Conservation (phyloP, 1,284 basidiomycete genomes). For the Apiotrichum akiyoshidainum region DNA sequence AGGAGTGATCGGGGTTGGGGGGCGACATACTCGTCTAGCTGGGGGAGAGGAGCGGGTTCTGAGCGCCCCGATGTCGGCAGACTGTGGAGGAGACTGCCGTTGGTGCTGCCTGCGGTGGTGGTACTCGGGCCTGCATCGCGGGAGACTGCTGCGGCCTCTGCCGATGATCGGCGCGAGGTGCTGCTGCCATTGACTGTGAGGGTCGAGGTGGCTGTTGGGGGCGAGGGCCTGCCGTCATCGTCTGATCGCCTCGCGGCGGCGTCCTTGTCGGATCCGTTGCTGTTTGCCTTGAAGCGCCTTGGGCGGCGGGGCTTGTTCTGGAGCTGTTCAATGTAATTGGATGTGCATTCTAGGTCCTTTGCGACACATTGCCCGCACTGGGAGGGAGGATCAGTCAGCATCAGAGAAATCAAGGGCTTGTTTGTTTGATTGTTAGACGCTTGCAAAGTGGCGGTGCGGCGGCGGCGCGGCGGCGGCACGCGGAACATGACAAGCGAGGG, state of each 20-base stretch:
- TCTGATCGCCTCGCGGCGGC: neutral
- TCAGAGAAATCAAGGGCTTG: neutral
- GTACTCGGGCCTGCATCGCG: neutral
- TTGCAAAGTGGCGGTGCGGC: neutral
- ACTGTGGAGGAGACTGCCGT: neutral
- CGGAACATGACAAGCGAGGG: too few species aligned
- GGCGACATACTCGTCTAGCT: conserved; percentile 7
- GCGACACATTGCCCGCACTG: conserved; percentile 42
- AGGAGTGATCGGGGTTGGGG: neutral
- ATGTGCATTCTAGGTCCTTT: conserved; percentile 38
- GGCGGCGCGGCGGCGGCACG: too few species aligned
- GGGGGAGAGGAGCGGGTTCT: neutral
- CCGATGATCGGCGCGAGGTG: neutral
- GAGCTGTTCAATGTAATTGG: conserved; percentile 40
- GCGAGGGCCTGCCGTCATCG: conserved; percentile 3
- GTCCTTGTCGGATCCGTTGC: conserved; percentile 4
- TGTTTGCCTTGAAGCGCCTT: conserved; percentile 17
- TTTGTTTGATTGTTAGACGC: too few species aligned
- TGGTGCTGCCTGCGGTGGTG: neutral
- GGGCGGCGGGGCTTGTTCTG: conserved; percentile 30
- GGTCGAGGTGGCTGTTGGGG: neutral
- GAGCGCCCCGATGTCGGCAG: too few species aligned
- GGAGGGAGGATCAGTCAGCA: conserved; percentile 22
- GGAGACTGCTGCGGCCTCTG: neutral
- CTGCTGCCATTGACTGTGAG: neutral